phyloP scores from a whole-genome alignment of 2,329 filamentous ascomycete species.

The Daldinia sp. region DNA sequence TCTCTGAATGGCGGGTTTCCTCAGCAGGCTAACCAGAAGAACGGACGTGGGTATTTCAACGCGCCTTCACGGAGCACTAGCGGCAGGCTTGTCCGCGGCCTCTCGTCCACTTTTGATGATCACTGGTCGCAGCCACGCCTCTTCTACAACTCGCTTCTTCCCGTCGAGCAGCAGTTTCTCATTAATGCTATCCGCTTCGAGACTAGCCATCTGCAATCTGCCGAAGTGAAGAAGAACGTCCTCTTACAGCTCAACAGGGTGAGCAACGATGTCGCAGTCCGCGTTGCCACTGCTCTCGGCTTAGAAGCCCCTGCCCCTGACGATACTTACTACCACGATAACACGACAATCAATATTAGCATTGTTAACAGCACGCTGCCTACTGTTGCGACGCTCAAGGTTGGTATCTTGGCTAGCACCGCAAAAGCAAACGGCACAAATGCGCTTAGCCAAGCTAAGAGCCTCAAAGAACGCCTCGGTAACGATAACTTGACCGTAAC shows the following conservation, averaged over 20 bases:
- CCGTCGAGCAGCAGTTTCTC: slow-evolving; percentile 73
- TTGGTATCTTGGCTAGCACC: slow-evolving; percentile 66
- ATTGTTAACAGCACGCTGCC: slow-evolving; percentile 66
- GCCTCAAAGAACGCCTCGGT: slow-evolving; percentile 59
- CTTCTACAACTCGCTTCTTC: slow-evolving; percentile 76
- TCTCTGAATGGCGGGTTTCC: slow-evolving; percentile 70
- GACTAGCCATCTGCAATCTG: slow-evolving; percentile 65
- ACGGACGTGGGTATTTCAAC: slow-evolving; percentile 75
- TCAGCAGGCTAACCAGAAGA: slow-evolving; percentile 69
- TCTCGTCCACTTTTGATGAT: slow-evolving; percentile 72
- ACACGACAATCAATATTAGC: slow-evolving; percentile 68
- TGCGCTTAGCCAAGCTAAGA: slow-evolving; percentile 57
- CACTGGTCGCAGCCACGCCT: slow-evolving; percentile 76
- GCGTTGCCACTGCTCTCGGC: slow-evolving; percentile 70
- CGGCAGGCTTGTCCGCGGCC: slow-evolving; percentile 64
- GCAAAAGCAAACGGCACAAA: slow-evolving; percentile 48
- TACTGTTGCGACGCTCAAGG: slow-evolving; percentile 67
- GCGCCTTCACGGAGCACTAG: slow-evolving; percentile 62
- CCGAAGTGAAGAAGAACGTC: slow-evolving; percentile 69
- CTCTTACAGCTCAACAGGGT: slow-evolving; percentile 74
- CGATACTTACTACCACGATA: slow-evolving; percentile 71
- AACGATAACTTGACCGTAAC: slow-evolving; percentile 62
- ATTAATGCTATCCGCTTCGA: slow-evolving; percentile 80
- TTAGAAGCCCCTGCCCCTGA: slow-evolving; percentile 67
- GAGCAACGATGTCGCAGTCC: slow-evolving; percentile 70